Base-by-base conservation (phyloP, 306 rosid species). In the Morella rubra region DNA sequence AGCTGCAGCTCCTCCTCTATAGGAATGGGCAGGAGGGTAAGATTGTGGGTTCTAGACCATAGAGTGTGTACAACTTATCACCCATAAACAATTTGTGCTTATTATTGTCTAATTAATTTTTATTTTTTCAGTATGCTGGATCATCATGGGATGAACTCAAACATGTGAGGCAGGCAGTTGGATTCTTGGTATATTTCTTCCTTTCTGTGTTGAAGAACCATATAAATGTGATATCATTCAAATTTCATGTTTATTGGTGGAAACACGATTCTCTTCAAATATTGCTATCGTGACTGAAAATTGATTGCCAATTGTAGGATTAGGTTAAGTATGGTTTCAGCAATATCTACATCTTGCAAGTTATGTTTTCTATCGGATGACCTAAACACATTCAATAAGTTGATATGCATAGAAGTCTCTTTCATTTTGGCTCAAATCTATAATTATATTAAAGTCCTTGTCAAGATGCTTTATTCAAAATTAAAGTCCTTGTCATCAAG, bases 131-230 rank as follows among this genome's bases (percentile, higher is more conserved):
- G 97, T 94, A 84, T 80, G 91, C 90, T 73, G 93, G 92, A 81
- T 82, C 88, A 10, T 88, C 91, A 73, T 91, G 96, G 97, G 96
- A 93, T 82, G 97, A 93, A 85, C 96, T 93, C 79, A 91, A 88
- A 84, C 90, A 90, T 71, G 80, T 81, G 62, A 88, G 92, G 88
- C 98, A 91, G 83, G 97, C 96, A 45, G 91, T 93, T 77, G 97
- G 96, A 81, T 93, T 93, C 84, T 86, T 91, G 97, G 97, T 93
- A 89, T 77, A 85, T 77, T 68, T 62, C 76, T 79, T 54, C 37
- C 44, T 44, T 60, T 49, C 18, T 19, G 4, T 16, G 56, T 78
- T 59, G 45, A 41, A 73, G 45, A 56, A 32, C 44, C 16, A 51
- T 2, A 13, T 40, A 60, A n/a, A 65, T 16, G 5, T 67, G 66